phyloP scores from a whole-genome alignment of 2,329 filamentous ascomycete genomes.

The Nemania bipapillata region DNA sequence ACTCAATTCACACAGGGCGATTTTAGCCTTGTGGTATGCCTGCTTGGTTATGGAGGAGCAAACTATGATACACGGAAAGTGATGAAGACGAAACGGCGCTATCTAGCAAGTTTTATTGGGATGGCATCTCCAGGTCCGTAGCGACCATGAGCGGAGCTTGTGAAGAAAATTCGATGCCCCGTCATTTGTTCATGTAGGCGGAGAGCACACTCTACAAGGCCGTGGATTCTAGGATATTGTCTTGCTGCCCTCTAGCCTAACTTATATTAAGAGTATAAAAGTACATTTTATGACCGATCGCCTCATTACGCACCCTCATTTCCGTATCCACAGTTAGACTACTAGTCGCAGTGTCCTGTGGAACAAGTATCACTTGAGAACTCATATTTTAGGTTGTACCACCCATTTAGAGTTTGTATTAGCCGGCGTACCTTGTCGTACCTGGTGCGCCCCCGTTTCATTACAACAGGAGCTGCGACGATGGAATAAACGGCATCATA shows the following conservation, averaged over 20 bases:
- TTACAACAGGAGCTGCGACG: neutral
- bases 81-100: conserved; percentile 32
- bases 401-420: neutral
- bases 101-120: conserved; percentile 25
- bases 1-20: neutral
- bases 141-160: neutral
- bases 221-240: neutral
- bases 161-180: conserved; percentile 5
- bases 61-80: conserved; percentile 24
- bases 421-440: neutral
- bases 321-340: neutral
- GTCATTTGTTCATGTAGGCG: conserved; percentile 3
- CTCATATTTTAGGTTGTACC: neutral
- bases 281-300: neutral
- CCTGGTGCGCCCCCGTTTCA: neutral
- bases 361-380: neutral
- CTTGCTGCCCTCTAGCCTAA: neutral
- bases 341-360: neutral
- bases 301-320: neutral
- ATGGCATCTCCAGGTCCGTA: conserved; percentile 9
- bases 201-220: neutral
- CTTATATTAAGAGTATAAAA: neutral
- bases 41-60: conserved; percentile 12
- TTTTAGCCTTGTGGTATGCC: conserved; percentile 6
- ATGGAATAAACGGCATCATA: neutral